Percentiles rank a stretch among this genome's conserved stretches.
Evolutionary conservation across 306 rosid species (phyloP).

Genomic region (Vachellia collinsii): DNA sequence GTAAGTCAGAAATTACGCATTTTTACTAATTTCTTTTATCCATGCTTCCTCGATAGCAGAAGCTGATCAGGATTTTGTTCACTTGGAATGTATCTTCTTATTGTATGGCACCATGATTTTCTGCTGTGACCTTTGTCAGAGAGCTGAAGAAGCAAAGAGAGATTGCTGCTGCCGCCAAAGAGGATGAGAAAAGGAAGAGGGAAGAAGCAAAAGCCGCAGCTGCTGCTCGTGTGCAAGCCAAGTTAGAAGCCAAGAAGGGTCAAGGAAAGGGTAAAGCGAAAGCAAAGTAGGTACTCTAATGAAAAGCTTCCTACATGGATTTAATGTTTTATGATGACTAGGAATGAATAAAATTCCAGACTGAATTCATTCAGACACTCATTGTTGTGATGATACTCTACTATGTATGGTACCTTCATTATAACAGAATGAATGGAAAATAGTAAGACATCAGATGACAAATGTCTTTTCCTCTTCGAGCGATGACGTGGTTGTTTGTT

Average conservation of each 20-base stretch:
- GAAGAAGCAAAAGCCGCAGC: constrained; percentile 95
- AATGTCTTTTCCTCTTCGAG: neutral
- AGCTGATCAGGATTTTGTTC: neutral
- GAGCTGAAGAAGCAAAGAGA: constrained; percentile 98
- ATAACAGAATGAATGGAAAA: neutral
- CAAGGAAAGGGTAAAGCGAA: constrained; percentile 92
- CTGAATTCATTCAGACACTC: neutral
- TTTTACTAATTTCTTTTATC: neutral
- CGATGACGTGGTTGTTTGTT: neutral
- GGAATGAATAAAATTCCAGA: neutral
- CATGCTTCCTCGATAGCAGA: neutral
- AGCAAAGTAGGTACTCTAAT: constrained; percentile 52
- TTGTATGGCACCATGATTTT: constrained; percentile 23
- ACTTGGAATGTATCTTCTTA: neutral
- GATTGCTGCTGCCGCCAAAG: constrained; percentile 78
- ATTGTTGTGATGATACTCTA: neutral
- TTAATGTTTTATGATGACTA: neutral
- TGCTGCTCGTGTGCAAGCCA: constrained; percentile 91
- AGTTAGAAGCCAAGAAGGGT: constrained; percentile 85
- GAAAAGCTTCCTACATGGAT: constrained; percentile 9
- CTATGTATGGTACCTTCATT: neutral
- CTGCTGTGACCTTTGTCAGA: constrained; percentile 38
- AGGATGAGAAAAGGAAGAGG: constrained; percentile 89
- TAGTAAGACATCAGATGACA: neutral
- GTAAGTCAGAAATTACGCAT: constrained; percentile 50